Conservation (phyloP, 108 stramenopile genomes). For the Skeletonema grethae region DNA sequence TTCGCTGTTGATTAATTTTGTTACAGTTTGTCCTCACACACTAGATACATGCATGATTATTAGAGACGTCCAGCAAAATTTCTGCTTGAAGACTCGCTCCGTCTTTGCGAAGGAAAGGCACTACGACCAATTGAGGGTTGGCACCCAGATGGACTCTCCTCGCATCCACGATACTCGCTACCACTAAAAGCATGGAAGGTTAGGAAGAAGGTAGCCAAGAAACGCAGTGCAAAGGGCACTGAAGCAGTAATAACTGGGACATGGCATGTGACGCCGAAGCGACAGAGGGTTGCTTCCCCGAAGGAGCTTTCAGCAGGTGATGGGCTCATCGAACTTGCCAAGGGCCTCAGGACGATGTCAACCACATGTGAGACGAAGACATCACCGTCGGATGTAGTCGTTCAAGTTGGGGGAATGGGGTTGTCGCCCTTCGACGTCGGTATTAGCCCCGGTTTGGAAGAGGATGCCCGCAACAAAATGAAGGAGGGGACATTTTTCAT, state of each 20-base stretch:
- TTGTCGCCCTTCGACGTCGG: not conserved
- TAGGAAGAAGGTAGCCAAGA: not conserved
- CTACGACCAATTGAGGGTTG: not conserved
- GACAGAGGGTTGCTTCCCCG: not conserved
- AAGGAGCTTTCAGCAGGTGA: not conserved
- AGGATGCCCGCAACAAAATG: not conserved
- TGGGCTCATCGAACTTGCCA: not conserved
- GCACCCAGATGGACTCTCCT: not conserved
- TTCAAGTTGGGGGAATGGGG: not conserved
- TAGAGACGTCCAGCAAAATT: not conserved
- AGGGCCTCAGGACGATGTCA: not conserved
- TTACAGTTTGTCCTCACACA: too few species aligned
- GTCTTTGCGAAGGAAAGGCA: not conserved
- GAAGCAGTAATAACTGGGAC: not conserved
- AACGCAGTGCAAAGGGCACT: not conserved
- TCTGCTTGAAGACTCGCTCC: not conserved
- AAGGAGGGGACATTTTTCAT: not conserved
- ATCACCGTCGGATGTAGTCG: not conserved
- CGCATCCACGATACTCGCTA: not conserved
- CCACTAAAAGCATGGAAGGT: not conserved
- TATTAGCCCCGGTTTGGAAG: not conserved
- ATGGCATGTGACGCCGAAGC: not conserved
- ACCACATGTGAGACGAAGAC: not conserved
- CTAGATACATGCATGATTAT: not conserved
- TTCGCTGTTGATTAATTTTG: too few species aligned